phyloP scores from a whole-genome alignment of 495 filamentous ascomycete species.

The Podospora tetraspora region DNA sequence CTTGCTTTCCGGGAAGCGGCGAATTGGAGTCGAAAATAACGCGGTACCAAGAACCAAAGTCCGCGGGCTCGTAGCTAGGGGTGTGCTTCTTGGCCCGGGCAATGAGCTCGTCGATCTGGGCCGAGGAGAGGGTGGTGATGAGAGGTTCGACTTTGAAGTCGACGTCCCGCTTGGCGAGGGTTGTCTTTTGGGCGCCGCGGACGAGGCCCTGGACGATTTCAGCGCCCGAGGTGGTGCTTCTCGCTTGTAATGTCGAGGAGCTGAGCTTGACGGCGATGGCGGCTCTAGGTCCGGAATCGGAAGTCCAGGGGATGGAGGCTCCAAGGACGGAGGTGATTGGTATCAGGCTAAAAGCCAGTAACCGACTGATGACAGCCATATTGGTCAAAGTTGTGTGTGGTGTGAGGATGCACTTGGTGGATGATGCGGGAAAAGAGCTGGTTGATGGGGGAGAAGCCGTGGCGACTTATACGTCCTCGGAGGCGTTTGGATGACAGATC shows the following conservation, averaged over 20 bases:
- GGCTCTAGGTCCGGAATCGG: not conserved
- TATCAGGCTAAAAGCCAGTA: constrained; percentile 6
- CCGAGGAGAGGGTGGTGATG: not conserved
- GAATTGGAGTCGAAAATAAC: not conserved
- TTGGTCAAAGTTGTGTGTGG: not conserved
- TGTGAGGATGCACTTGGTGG: not conserved
- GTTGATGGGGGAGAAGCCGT: not conserved
- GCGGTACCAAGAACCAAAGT: constrained; percentile 3
- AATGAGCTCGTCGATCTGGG: constrained; percentile 6
- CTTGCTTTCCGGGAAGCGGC: not conserved
- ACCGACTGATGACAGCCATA: constrained; percentile 3
- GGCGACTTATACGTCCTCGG: not conserved
- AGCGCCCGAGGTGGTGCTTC: not conserved
- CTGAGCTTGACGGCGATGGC: constrained; percentile 10
- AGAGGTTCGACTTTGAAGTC: constrained; percentile 6
- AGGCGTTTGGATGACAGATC: not conserved
- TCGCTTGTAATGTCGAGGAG: not conserved
- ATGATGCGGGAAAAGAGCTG: not conserved
- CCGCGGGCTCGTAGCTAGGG: not conserved
- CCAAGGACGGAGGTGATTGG: not conserved
- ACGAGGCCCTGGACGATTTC: constrained; percentile 3
- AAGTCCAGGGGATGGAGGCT: constrained; percentile 3
- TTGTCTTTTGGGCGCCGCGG: constrained; percentile 2
- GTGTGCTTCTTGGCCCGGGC: constrained; percentile 2
- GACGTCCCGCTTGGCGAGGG: constrained; percentile 5